Evolutionary conservation across 345 rosid species (phyloP).

Genomic region (Orychophragmus violaceus): DNA sequence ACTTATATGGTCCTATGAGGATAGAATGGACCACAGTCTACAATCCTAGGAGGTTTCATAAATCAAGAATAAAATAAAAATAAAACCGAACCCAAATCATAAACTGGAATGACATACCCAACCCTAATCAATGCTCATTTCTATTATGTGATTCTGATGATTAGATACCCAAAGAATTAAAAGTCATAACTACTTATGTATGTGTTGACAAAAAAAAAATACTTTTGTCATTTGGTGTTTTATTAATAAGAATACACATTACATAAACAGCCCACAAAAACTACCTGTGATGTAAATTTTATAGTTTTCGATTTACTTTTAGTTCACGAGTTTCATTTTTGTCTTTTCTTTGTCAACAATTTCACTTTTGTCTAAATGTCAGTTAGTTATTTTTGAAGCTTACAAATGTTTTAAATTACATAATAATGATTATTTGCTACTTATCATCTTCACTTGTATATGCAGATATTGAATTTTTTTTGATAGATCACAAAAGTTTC

Average conservation of each 20-base stretch:
- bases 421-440: neutral
- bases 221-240: too few species aligned
- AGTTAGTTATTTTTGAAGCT: neutral
- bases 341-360: too few species aligned
- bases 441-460: neutral
- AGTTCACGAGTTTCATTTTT: neutral
- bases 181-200: neutral
- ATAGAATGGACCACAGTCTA: neutral
- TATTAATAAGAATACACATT: too few species aligned
- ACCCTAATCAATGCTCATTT: neutral
- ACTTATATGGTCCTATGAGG: neutral
- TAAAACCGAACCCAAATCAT: neutral
- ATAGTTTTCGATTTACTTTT: neutral
- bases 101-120: neutral
- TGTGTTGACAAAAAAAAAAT: too few species aligned
- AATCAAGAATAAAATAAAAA: neutral
- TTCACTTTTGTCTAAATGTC: neutral
- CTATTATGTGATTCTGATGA: neutral
- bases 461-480: neutral
- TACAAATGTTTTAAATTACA: too few species aligned
- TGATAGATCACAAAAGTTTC: neutral
- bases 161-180: neutral
- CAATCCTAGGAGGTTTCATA: neutral
- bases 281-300: neutral
- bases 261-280: too few species aligned